Evolutionary conservation across 1,284 basidiomycete species (phyloP).

Genomic region (Inonotus obliquus): DNA sequence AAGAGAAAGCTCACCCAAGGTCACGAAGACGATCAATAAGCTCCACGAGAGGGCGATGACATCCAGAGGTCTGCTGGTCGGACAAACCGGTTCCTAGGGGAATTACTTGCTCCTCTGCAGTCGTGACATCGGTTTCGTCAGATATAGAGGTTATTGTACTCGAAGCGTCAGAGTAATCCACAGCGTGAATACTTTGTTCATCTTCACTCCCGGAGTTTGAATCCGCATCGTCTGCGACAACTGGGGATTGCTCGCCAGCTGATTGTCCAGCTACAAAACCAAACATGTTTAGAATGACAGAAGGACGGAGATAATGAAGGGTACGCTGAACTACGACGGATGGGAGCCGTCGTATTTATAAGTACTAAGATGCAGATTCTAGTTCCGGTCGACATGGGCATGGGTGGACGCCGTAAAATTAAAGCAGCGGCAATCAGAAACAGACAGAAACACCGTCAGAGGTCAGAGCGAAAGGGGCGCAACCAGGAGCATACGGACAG

Average conservation of each 20-base stretch:
- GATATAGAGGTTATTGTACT: background rate
- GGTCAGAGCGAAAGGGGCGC: too few species aligned
- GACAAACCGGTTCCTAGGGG: background rate
- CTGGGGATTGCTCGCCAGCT: background rate
- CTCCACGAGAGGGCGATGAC: background rate
- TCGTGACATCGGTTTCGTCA: background rate
- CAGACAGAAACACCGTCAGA: too few species aligned
- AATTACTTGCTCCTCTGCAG: background rate
- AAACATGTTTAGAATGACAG: background rate
- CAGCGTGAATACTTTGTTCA: background rate
- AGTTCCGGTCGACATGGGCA: too few species aligned
- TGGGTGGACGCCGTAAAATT: too few species aligned
- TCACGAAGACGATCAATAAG: background rate
- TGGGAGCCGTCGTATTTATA: background rate
- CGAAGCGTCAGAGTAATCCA: background rate
- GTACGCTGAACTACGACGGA: background rate
- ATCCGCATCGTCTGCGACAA: background rate
- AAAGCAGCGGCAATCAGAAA: too few species aligned
- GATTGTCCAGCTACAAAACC: background rate
- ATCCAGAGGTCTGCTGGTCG: background rate
- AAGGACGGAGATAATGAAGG: too few species aligned
- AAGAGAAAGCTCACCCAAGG: background rate
- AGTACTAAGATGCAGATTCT: background rate
- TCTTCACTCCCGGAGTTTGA: background rate
- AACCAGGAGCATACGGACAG: too few species aligned